Evolutionary conservation across 2,329 filamentous ascomycete species (phyloP).

Genomic region (Volutella citrinella): DNA sequence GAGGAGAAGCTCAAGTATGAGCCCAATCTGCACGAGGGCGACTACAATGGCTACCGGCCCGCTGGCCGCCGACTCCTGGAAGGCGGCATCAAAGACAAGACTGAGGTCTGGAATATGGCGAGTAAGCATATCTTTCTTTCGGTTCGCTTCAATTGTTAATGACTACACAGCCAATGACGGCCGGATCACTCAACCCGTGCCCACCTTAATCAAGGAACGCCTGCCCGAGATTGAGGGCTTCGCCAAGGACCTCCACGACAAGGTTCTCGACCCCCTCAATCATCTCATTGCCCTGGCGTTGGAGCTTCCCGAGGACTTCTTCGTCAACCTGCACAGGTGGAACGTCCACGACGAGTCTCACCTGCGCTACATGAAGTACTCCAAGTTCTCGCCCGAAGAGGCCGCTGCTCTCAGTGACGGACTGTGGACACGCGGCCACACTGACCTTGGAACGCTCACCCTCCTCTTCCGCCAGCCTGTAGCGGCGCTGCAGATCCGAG

Average conservation of each 20-base stretch:
- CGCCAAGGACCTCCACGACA: constrained; percentile 42
- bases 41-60: constrained; percentile 55
- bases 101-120: constrained; percentile 33
- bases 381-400: constrained; percentile 42
- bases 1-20: constrained; percentile 57
- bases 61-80: constrained; percentile 33
- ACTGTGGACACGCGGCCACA: constrained; percentile 48
- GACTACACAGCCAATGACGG: constrained; percentile 11
- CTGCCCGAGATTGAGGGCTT: constrained; percentile 56
- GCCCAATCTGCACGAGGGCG: constrained; percentile 44
- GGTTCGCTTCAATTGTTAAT: no score
- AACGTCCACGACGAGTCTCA: constrained; percentile 55
- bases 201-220: constrained; percentile 45
- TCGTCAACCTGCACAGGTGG: constrained; percentile 49
- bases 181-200: constrained; percentile 27
- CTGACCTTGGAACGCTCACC: constrained; percentile 53
- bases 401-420: constrained; percentile 37
- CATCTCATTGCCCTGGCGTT: constrained; percentile 60
- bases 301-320: constrained; percentile 58
- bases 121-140: constrained; percentile 17
- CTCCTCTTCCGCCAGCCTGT: constrained; percentile 58
- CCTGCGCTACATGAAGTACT: constrained; percentile 59
- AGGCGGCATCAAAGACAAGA: constrained; percentile 36
- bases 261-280: constrained; percentile 54
- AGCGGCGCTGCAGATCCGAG: constrained; percentile 50